Evolutionary conservation across 2,329 filamentous ascomycete species (phyloP), one percentile per base, ranked within the genome.

Genomic region (Curvularia eragrostidis): DNA sequence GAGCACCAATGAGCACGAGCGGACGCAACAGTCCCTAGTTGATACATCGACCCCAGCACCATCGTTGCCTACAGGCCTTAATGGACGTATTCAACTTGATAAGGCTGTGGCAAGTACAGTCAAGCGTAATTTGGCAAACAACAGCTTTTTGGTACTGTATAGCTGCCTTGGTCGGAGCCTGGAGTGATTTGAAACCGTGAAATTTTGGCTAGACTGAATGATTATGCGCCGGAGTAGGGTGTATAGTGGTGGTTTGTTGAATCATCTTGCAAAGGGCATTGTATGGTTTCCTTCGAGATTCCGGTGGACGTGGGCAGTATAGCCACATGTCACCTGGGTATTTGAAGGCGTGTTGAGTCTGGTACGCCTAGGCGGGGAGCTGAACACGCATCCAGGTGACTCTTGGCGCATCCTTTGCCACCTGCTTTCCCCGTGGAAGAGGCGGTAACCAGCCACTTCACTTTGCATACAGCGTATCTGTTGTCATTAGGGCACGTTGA

Each of bases 1-100:
- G 50, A 52, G 50, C 28, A 38, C 50, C 50, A 52, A 52, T 52
- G 15, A 30, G 30, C 41, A 15, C n/a, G 23, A 19, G 19, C 30
- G 13, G 38, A 19, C 38, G 4, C 26, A n/a, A 9, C 26, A 3
- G 19, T 34, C 9, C 39, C 26, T 28, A 8, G n/a, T n/a, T n/a
- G n/a, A 19, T 32, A 13, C 21, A 38, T n/a, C 32, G n/a, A 9
- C 23, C 21, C 34, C 13, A n/a, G 34, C 15, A 18, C 26, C 34
- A 28, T 49, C 15, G 15, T 18, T 19, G 15, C 24, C 8, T 52
- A 21, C 18, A n/a, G n/a, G n/a, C n/a, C n/a, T n/a, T n/a, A n/a
- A n/a, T n/a, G n/a, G n/a, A n/a, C n/a, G n/a, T n/a, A n/a, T n/a
- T n/a, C n/a, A n/a, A n/a, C n/a, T n/a, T n/a, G n/a, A n/a, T n/a